Base-by-base conservation (phyloP, 805 yeast genomes). In the Cephaloascus albidus region DNA sequence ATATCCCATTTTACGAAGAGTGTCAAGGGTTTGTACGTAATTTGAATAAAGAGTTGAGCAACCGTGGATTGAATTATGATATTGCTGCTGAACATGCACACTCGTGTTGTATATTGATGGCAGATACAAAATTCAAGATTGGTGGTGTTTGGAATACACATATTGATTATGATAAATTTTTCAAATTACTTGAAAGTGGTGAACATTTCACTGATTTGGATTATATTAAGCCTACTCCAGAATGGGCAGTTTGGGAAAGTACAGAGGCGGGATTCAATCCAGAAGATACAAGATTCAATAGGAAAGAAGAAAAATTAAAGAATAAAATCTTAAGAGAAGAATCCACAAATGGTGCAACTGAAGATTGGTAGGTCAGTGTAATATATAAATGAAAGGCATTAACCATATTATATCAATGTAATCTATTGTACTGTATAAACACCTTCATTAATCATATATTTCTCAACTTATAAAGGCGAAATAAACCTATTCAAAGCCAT, bases 81-180 rank as follows among this genome's bases (percentile, higher is more conserved):
- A 67, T 88, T 42, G 96, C 96, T 10, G 95, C 96, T 0, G 96
- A 89, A 58, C 97, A 88, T 57, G 95, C 96, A 0, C 97, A 88
- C 56, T 83, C 95, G 2, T 89, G 96, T 61, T 89, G 96, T 64
- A 82, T 89, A 16, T 66, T 88, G 47, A 76, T 89, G 49, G 96
- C 95, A 0, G 82, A 81, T 46, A 68, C 66, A 32, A 76, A 78
- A 51, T 88, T 87, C 68, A 68, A 75, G 45, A 78, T 79, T 42
- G 60, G 82, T 53, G 81, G 73, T 27, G 75, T 71, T 47, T 88
- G 97, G 97, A 72, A 76, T 57, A 88, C 97, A 1, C 96, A 88
- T 55, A 88, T 88, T 40, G 83, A 88, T 58, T 89, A 88, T 55
- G 72, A 76, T 3, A 76, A 65, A 43, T 88, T 82, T 56, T 89